Conservation (phyloP, 2,329 filamentous ascomycete species). For the Sarocladium brachiariae region DNA sequence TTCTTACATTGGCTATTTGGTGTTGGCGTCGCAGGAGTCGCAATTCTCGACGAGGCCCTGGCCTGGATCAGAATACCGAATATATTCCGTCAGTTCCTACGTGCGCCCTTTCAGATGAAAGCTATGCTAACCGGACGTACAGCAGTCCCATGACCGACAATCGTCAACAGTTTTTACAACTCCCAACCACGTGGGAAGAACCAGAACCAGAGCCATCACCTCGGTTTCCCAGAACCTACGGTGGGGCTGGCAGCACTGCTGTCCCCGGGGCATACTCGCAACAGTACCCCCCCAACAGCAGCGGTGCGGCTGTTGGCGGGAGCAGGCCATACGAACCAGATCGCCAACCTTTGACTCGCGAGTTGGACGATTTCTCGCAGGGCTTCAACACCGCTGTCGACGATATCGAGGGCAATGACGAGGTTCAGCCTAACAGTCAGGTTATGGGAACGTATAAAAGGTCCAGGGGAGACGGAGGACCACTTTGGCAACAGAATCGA, state of each 20-base stretch:
- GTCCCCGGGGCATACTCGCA: constrained; percentile 9
- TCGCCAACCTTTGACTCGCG: constrained; percentile 9
- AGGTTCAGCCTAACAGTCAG: constrained; percentile 3
- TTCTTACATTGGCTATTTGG: constrained; percentile 34
- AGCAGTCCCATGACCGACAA: constrained; percentile 22
- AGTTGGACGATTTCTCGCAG: background rate
- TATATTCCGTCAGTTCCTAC: constrained; percentile 35
- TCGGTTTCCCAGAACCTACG: constrained; percentile 12
- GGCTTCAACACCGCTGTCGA: constrained; percentile 11
- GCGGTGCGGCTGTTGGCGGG: constrained; percentile 1
- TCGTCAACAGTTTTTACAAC: constrained; percentile 21
- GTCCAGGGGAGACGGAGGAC: constrained; percentile 8
- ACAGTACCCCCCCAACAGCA: background rate
- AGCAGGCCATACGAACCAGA: constrained; percentile 11
- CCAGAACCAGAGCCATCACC: constrained; percentile 14
- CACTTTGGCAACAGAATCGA: constrained; percentile 16
- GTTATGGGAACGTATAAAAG: background rate
- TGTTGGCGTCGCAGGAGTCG: constrained; percentile 30
- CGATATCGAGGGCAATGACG: constrained; percentile 3
- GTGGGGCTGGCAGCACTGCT: background rate
- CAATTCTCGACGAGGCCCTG: constrained; percentile 36
- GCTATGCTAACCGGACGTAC: constrained; percentile 15
- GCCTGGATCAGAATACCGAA: constrained; percentile 28
- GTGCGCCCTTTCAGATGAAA: background rate
- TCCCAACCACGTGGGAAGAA: constrained; percentile 21